phyloP scores from a whole-genome alignment of 257 asterid species.

The Sherardia arvensis region DNA sequence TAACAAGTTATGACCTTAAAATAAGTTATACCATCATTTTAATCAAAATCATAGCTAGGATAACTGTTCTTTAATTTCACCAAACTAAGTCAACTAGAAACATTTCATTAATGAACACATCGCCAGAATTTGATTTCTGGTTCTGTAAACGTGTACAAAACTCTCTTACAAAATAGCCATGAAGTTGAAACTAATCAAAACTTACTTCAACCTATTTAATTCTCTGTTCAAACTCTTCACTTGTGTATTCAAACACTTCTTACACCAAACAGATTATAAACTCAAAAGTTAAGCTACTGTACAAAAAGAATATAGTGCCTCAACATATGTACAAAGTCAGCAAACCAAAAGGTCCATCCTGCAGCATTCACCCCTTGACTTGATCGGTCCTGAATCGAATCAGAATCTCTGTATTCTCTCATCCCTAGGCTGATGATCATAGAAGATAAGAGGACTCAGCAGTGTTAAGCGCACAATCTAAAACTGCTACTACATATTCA shows the following conservation, averaged over 20 bases:
- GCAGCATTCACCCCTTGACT: neutral
- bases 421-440: neutral
- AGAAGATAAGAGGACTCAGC: neutral
- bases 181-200: neutral
- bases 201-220: no score
- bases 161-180: neutral
- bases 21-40: no score
- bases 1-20: no score
- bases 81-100: no score
- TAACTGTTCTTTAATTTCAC: no score
- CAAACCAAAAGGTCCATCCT: neutral
- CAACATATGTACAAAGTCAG: constrained; percentile 7
- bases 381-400: neutral
- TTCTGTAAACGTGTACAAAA: neutral
- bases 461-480: neutral
- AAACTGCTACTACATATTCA: neutral
- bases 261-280: no score
- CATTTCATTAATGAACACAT: no score
- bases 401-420: neutral
- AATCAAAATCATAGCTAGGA: no score
- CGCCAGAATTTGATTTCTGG: neutral
- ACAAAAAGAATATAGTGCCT: neutral
- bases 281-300: neutral
- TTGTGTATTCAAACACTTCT: no score
- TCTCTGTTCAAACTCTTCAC: no score